Evolutionary conservation across 139 green algal species (phyloP), one percentile per base, ranked within the genome.

Genomic region (Chlorella sp.): DNA sequence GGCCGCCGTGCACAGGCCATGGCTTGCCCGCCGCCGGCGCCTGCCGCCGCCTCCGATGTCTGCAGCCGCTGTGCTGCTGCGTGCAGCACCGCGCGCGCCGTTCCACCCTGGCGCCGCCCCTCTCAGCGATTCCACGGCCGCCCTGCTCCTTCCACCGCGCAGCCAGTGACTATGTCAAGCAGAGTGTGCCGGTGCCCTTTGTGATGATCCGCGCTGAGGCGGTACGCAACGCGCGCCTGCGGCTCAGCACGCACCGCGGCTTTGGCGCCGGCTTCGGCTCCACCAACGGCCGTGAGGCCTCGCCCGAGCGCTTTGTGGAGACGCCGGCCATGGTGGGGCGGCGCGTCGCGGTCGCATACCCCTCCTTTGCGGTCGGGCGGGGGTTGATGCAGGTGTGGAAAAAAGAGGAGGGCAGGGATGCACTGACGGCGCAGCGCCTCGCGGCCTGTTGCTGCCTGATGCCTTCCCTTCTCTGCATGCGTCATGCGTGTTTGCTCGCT

Each of bases 331-430:
- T 46, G 41, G 35, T 31, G 46, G 72, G 72, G 2, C 61, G 59
- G 36, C 73, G 79, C 63, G 83, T 90, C 23, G 67, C 55, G 31
- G 73, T 90, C 40, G 79, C 82, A 27, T 85, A 85, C 68, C 43
- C 50, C 53, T 23, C 40, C 41, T 77, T 74, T 15, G 36, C 60
- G 0, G 38, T 79, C 41, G 80, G 80, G 21, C 48, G 55, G 8
- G 46, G 53, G 29, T 58, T 85, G 31, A 43, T 85, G 50, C 25
- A n/a, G n/a, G n/a, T n/a, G n/a, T n/a, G n/a, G n/a, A n/a, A n/a
- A n/a, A n/a, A n/a, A n/a, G n/a, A n/a, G n/a, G n/a, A n/a, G n/a
- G n/a, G n/a, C n/a, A n/a, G n/a, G n/a, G n/a, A n/a, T n/a, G n/a
- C n/a, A n/a, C n/a, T n/a, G n/a, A n/a, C n/a, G n/a, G n/a, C n/a